Base-by-base conservation (phyloP, 2,329 filamentous ascomycete species). In the Teratosphaeria pseudoeucalypti region DNA sequence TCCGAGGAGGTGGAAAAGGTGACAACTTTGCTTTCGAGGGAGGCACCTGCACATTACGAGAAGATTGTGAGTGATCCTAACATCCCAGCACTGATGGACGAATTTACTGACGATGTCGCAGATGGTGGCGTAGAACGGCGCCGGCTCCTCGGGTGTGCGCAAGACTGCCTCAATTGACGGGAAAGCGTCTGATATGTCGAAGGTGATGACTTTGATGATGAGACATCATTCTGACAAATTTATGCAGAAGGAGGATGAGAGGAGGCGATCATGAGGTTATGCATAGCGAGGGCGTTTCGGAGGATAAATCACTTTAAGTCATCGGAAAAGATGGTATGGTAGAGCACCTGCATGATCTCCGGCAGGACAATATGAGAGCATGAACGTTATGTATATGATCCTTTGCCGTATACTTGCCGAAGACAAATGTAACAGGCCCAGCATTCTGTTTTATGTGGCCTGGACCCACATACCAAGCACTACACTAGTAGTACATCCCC, bases 1-100 rank as follows among this genome's bases (percentile, higher is more conserved):
- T 86, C 92, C 2, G 91, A 97, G 73, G 90, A 95, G 71, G 89
- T 96, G 6, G 92, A 96, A 75, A 87, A 86, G 66, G 85, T 95
- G 62, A 89, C 90, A 16, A 90, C 89, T 52, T 82, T 87, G 65
- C 80, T 97, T 65, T 88, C 94, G 72, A 84, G 84, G 64, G 84
- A 89, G 70, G 90, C 92, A 73, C 91, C 94, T 26, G 74, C 73
- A 29, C 79, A 77, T 66, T 79, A 78, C 64, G 76, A 77, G 34
- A 57, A 53, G 47, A 34, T 58, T 49, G 43, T 49, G 19, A 49
- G 43, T 49, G 3, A 2, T 9, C 1, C 9, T 23, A 19, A 19
- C 6, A 19, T 6, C 10, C 43, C 43, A 1, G 9, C 9, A 19
- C 19, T 23, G n/a, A 23, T 19, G 43, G 9, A 10, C 9, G 3